Evolutionary conservation across 2,329 filamentous ascomycete species (phyloP), one percentile per base, ranked within the genome.

Genomic region (Fusarium clavum): DNA sequence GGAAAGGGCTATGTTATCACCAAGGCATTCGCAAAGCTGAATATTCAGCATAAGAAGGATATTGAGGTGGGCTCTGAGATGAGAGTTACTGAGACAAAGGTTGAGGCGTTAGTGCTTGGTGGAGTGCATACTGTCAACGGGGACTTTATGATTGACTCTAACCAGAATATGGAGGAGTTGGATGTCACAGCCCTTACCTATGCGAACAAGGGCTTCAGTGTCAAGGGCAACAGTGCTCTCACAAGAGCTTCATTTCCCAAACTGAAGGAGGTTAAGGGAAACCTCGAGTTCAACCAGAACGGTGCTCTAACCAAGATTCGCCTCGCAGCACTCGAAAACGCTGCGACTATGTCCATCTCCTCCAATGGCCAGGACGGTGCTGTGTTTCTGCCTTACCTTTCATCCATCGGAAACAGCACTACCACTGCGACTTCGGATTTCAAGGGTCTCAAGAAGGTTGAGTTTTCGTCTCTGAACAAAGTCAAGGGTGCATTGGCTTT

Each of bases 101-200:
- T 72, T 7, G 63, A 73, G 46, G 60, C 64, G 4, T 43, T 77
- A 9, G 61, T 68, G 14, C 60, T 77, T 1, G 59, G 58, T 2
- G 75, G 75, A n/a, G 57, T 77, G 16, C 57, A 70, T n/a, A 72
- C 63, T 1, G 71, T 75, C 14, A 53, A 73, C 4, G 71, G 66
- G 4, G 75, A 77, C 20, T 73, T 77, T 34, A 73, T 67, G 6
- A 67, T 77, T 27, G 75, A 77, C 51, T 32, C 63, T 2, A 77
- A 77, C 27, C 45, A 32, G 0, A 45, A 75, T 13, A 47, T 77
- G 53, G 60, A 69, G 34, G 57, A 67, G 40, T 40, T 77, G 12
- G 55, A 67, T 18, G 54, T 71, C 7, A 57, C 58, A 4, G 38
- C 62, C 3, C 47, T 74, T 6, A 73, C 67, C 2, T 74, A 72